A percentile compares a stretch with the other conserved stretches of the same genome.
Evolutionary conservation across 805 yeast genomes (phyloP).

Genomic region (Schizosaccharomyces cryophilus): DNA sequence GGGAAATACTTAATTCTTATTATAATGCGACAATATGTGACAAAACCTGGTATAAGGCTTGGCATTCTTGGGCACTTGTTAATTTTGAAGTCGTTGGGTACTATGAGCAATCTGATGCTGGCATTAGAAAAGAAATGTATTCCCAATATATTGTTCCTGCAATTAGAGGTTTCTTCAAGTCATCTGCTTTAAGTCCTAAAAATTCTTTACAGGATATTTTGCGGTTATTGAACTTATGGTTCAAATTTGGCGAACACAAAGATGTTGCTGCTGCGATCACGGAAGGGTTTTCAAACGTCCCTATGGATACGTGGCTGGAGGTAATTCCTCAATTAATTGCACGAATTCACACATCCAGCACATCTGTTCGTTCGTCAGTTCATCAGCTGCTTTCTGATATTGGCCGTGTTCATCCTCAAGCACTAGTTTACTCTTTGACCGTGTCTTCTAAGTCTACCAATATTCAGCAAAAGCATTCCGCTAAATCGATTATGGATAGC

Average conservation of each 20-base stretch:
- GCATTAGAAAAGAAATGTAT: constrained; percentile 22
- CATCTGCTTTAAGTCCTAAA: constrained; percentile 64
- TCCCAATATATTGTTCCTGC: constrained; percentile 88
- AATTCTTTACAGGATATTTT: constrained; percentile 82
- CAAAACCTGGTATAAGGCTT: constrained; percentile 87
- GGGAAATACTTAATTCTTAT: constrained; percentile 74
- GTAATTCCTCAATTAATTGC: constrained; percentile 90
- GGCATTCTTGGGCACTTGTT: constrained; percentile 99
- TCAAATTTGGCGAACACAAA: constrained; percentile 77
- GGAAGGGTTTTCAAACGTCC: constrained; percentile 74
- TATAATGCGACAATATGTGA: constrained; percentile 87
- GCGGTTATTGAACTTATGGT: constrained; percentile 78
- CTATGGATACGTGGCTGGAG: constrained; percentile 81
- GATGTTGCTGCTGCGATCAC: constrained; percentile 78
- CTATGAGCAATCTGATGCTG: constrained; percentile 13
- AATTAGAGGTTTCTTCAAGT: constrained; percentile 81
- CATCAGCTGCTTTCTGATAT: constrained; percentile 60
- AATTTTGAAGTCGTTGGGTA: constrained; percentile 82
- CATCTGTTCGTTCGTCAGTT: constrained; percentile 53
- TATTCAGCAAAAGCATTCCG: constrained; percentile 70
- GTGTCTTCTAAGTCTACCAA: constrained; percentile 92
- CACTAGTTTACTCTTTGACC: constrained; percentile 78
- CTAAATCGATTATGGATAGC: constrained; percentile 68
- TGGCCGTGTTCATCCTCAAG: constrained; percentile 96
- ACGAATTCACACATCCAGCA: constrained; percentile 85